Base-by-base conservation (phyloP, 2,329 filamentous ascomycete species). In the Fusarium foetens region DNA sequence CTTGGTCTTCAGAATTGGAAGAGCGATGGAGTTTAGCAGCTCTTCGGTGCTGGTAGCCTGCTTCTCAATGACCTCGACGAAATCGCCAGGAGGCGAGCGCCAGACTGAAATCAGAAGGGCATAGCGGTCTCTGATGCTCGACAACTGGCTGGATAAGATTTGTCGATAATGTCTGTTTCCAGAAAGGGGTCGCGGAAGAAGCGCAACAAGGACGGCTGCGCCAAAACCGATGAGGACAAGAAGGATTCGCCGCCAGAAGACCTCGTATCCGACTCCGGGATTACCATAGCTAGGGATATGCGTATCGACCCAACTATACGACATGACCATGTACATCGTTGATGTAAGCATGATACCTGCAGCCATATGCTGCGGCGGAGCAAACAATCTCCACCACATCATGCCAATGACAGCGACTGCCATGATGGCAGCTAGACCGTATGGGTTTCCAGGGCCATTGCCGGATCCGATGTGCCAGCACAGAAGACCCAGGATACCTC, bases 351-450 rank as follows among this genome's bases (percentile, higher is more conserved):
- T 72, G 19, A 74, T 70, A 12, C 68, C 54, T 2, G 68, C 71
- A 16, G 63, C 45, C 62, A 74, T 65, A 23, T 72, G 63, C 2
- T 73, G 65, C 5, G 72, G 71, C 4, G 71, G 59, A 23, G 68
- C 54, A 31, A 74, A 74, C 10, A 74, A 48, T 17, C 71, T 58
- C 72, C 72, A 74, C 63, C 71, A 74, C 72, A 74, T 74, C 58
- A 74, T 70, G 8, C 62, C 23, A 0, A 74, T 23, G 19, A 74
- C 66, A 8, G 62, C 59, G 4, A 74, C 51, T 8, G 66, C 68
- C 65, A 74, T 68, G 27, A 72, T 72, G 11, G 72, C 72, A 29
- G 72, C 62, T 9, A 68, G 29, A 17, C 72, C 71, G 23, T 72
- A 74, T 4, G 63, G 57, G 14, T 55, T 74, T 17, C 72, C 72